Evolutionary conservation across 345 rosid genomes (phyloP), one percentile per base, ranked within the genome.

Genomic region (Nasturtium officinale): DNA sequence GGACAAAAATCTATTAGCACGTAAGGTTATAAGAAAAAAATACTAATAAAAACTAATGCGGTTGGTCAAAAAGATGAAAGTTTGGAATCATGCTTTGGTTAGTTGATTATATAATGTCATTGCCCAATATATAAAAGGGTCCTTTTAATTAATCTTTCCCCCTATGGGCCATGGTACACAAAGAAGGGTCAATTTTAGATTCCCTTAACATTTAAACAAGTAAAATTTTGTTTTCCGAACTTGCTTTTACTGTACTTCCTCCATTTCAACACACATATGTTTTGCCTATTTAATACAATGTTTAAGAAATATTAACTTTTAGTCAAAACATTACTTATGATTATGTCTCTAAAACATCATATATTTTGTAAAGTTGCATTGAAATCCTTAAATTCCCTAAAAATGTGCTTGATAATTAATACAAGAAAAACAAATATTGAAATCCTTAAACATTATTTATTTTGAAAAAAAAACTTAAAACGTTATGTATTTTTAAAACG

Each of bases 41-140:
- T 15, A 37, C 5, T 6, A 62, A n/a, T 26, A 9, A n/a, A 43
- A 42, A 30, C 11, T 62, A 43, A 45, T 45, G 58, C 46, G 43
- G 66, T 52, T 74, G 72, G 77, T 65, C 77, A 74, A 73, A 73
- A 73, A 65, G 77, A 73, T 45, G 16, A 55, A 65, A 65, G 28
- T 33, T 55, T 54, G 57, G 71, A 65, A 73, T 73, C 65, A 65
- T 65, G 21, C 71, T 65, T 65, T 73, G 40, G 40, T 73, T 55
- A 73, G 51, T 65, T 56, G 59, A 56, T 65, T 73, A 73, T 65
- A 62, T 61, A 38, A 17, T 63, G 57, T 21, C 28, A 63, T 54
- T 52, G 20, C 35, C 63, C 56, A 64, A 63, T 72, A 30, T 10
- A 61, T 47, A 63, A 63, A 65, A 74, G 65, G 53, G 5, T 61